Evolutionary conservation across 148 eudicot species (phyloP).

Genomic region (Dianthus caryophyllus): DNA sequence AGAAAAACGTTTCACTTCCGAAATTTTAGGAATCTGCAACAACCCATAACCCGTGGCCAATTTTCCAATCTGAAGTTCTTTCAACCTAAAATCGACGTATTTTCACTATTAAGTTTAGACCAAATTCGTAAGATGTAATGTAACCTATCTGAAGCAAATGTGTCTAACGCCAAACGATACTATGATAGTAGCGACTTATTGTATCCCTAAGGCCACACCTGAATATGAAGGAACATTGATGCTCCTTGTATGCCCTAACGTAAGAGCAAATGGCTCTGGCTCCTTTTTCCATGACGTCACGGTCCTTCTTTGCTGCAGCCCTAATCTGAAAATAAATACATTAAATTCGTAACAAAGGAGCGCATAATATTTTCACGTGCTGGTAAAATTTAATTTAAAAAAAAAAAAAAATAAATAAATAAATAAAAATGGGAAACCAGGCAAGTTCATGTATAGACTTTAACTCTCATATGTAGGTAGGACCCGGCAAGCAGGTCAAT

Average conservation of each 20-base stretch:
- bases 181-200: neutral
- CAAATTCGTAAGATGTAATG: neutral
- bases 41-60: conserved; percentile 93
- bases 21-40: conserved; percentile 74
- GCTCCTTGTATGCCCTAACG: conserved; percentile 90
- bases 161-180: neutral
- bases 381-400: neutral
- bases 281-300: conserved; percentile 93
- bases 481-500: no score
- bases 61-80: conserved; percentile 83
- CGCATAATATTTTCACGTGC: neutral
- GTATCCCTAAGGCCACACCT: conserved; percentile 28
- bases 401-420: no score
- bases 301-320: conserved; percentile 66
- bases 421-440: no score
- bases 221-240: conserved; percentile 78
- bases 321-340: conserved; percentile 53
- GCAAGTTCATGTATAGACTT: neutral
- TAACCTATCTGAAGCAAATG: neutral
- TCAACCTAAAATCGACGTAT: conserved; percentile 45
- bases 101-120: conserved; percentile 1
- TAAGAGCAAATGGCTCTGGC: conserved; percentile 76
- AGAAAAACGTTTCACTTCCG: conserved; percentile 68
- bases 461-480: no score
- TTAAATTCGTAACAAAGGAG: neutral